Evolutionary conservation across 768 basidiomycete species (phyloP).

Genomic region (Antrodiella citrinella): DNA sequence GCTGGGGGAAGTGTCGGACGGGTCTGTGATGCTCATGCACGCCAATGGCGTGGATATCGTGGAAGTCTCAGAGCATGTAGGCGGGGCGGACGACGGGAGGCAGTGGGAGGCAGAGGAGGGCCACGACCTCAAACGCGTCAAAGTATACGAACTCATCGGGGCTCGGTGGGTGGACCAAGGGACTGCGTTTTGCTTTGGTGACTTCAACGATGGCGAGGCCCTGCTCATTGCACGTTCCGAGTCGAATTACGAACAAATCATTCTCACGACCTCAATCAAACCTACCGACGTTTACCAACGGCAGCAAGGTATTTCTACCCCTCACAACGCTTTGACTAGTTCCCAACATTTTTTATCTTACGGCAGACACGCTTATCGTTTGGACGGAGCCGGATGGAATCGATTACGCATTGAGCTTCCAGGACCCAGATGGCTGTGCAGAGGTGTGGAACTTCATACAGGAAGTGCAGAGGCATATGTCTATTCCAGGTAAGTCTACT

Average conservation of each 20-base stretch:
- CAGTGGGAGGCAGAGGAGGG: constrained; percentile 58
- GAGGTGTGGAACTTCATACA: constrained; percentile 98
- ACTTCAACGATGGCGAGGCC: constrained; percentile 75
- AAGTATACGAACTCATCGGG: constrained; percentile 94
- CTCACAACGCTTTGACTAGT: constrained; percentile 1
- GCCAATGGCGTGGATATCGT: neutral
- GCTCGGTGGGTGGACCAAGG: constrained; percentile 93
- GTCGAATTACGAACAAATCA: constrained; percentile 58
- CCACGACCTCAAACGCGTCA: constrained; percentile 80
- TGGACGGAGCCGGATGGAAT: constrained; percentile 96
- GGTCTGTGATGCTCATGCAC: neutral
- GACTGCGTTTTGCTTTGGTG: constrained; percentile 92
- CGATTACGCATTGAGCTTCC: constrained; percentile 95
- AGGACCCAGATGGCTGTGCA: constrained; percentile 89
- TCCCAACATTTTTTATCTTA: constrained; percentile 4
- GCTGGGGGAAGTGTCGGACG: neutral
- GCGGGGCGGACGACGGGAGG: constrained; percentile 50
- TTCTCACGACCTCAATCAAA: constrained; percentile 75
- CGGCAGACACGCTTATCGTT: constrained; percentile 89
- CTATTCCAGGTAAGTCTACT: constrained; percentile 41
- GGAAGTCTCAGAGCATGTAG: no score
- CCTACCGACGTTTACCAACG: constrained; percentile 80
- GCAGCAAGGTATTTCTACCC: constrained; percentile 59
- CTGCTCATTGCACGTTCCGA: constrained; percentile 81
- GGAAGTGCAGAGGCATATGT: constrained; percentile 85